Percentiles rank a stretch among this genome's conserved stretches.
Evolutionary conservation across 225 moss, liverwort and hornwort genomes (phyloP).

Genomic region (Thuidium tamariscinum): DNA sequence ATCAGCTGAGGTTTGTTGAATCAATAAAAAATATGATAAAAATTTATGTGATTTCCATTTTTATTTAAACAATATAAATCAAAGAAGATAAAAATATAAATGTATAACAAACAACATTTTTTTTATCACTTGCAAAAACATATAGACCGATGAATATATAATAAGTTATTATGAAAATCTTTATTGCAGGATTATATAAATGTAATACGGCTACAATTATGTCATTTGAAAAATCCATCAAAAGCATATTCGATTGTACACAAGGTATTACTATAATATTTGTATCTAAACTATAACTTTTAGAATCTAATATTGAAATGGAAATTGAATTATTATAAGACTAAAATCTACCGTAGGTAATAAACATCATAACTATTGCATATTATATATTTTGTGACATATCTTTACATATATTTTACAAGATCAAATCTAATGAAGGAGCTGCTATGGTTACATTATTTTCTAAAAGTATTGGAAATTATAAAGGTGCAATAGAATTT

Average conservation of each 20-base stretch:
- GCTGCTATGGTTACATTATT: slow-evolving; percentile 36
- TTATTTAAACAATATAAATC: too few relatives aligned
- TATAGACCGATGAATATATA: background rate
- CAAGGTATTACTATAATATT: slow-evolving; percentile 3
- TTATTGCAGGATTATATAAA: slow-evolving; percentile 34
- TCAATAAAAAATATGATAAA: background rate
- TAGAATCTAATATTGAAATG: background rate
- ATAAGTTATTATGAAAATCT: background rate
- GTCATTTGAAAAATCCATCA: slow-evolving; percentile 28
- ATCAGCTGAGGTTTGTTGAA: slow-evolving; percentile 38
- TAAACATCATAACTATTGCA: background rate
- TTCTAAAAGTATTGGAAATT: slow-evolving; percentile 64
- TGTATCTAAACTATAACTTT: too few relatives aligned
- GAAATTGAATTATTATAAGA: too few relatives aligned
- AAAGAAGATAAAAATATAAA: too few relatives aligned
- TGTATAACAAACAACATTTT: background rate
- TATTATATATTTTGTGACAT: background rate
- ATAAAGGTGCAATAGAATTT: slow-evolving; percentile 62
- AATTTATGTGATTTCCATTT: too few relatives aligned
- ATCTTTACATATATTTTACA: background rate
- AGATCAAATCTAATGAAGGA: slow-evolving; percentile 63
- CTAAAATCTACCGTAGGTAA: background rate
- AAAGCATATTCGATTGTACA: slow-evolving; percentile 51
- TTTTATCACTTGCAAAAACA: too few relatives aligned
- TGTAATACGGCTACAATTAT: slow-evolving; percentile 43